Conservation (phyloP, 495 filamentous ascomycete species). For the Aspergillus nidulans region DNA sequence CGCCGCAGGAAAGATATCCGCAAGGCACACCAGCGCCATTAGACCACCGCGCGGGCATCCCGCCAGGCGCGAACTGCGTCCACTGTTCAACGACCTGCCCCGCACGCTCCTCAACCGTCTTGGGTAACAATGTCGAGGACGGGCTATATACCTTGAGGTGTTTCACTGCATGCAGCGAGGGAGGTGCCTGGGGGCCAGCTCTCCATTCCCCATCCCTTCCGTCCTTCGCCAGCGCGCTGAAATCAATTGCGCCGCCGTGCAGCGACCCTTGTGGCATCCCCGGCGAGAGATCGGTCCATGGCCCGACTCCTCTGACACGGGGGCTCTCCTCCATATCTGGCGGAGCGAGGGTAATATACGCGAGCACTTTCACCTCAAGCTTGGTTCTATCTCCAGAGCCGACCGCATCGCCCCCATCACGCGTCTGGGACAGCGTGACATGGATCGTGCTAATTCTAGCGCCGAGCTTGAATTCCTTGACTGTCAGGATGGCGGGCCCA, state of each 20-base stretch:
- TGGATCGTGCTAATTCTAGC: no score
- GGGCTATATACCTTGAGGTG: slow-evolving; percentile 48
- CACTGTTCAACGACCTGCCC: slow-evolving; percentile 51
- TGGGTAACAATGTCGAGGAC: not conserved
- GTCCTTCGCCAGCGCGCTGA: slow-evolving; percentile 26
- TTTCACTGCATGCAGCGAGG: slow-evolving; percentile 32
- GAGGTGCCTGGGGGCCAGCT: slow-evolving; percentile 20
- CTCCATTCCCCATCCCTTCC: slow-evolving; percentile 7
- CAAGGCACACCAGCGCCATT: slow-evolving; percentile 45
- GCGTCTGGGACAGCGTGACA: no score
- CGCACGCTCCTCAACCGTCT: slow-evolving; percentile 22
- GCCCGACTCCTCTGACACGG: no score
- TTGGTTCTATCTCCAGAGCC: no score
- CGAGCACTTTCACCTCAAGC: no score
- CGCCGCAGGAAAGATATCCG: slow-evolving; percentile 49
- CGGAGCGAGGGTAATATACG: no score
- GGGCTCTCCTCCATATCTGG: no score
- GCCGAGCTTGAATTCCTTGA: no score
- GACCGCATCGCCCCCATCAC: no score
- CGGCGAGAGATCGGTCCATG: no score
- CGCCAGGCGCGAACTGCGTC: slow-evolving; percentile 36
- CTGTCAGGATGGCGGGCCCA: no score
- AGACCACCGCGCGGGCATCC: slow-evolving; percentile 25
- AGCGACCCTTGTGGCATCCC: no score
- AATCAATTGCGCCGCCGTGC: not conserved